Base-by-base conservation (phyloP, 139 green algal genomes). In the Tetraselmis chui region DNA sequence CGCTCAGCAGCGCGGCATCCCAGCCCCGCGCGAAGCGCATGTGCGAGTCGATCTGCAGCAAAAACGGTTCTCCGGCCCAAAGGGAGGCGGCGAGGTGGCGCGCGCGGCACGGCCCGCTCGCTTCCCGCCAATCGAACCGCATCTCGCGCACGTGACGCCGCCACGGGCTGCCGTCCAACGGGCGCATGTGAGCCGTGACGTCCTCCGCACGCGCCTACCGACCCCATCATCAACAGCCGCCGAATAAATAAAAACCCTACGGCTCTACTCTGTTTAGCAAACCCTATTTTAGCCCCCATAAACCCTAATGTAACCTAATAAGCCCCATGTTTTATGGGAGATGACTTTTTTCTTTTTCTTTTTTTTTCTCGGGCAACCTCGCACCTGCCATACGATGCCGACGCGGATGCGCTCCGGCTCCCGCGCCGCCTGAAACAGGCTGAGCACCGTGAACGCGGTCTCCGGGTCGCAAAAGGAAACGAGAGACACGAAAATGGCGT, bases 1-100 rank as follows among this genome's bases (percentile, higher is more conserved):
- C 76, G 45, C 78, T 26, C 11, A 87, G 80, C 82, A 91, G 83
- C 31, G 32, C 24, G 31, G 29, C 32, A 80, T 91, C 88, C 88
- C 88, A 91, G 1, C 75, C 76, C 0, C 23, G n/a, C 23, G 76
- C 75, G 67, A 90, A 91, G 23, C 88, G 76, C 90, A 92, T 94
- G 89, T 96, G 92, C 1, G 90, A 84, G 81, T 96, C 92, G 0
- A 96, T 82, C 85, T 96, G 93, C 83, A 97, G 83, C n/a, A 91
- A 77, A 80, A 85, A 95, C 75, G 90, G 85, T 83, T 97, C 93
- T 0, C 92, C 91, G 2, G 58, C 78, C 90, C 90, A 95, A 85
- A 96, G 85, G 75, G 74, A 30, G 76, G 90, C 82, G 0, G 92
- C 89, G 31, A 95, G 58, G 28, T 82, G 79, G 0, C 92, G 89